These are phyloP conservation scores for Nidula niveotomentosa DNA, from an alignment of 1,284 basidiomycete species.

Conservation along the genomic window DNA sequence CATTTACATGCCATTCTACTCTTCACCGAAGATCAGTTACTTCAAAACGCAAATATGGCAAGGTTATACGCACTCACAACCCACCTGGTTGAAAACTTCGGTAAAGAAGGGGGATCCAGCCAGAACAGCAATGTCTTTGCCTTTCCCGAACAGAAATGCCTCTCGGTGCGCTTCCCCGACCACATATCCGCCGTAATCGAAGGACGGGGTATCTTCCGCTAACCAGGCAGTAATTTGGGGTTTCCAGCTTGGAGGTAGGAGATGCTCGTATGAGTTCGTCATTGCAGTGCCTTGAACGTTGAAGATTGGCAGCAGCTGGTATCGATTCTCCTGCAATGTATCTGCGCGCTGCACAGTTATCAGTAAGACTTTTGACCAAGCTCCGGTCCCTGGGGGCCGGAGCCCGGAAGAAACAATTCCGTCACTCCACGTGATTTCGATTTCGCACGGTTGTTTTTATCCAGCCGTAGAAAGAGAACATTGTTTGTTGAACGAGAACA, in stretches of 20 bases:
- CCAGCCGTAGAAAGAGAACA: too few species aligned
- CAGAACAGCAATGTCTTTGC: slow-evolving; percentile 72
- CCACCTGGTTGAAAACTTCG: slow-evolving; percentile 89
- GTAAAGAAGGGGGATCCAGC: slow-evolving; percentile 97
- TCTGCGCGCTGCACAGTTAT: too few species aligned
- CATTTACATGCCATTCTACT: slow-evolving; percentile 90
- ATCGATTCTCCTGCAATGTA: too few species aligned
- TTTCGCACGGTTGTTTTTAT: too few species aligned
- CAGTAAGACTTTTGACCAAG: too few species aligned
- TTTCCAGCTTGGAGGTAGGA: slow-evolving; percentile 93
- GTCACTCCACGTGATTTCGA: too few species aligned
- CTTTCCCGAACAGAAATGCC: slow-evolving; percentile 91
- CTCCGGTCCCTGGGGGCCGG: too few species aligned
- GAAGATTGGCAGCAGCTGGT: too few species aligned
- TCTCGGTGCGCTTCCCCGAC: slow-evolving; percentile 89
- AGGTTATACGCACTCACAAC: slow-evolving; percentile 73
- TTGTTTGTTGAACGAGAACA: too few species aligned
- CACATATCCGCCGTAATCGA: slow-evolving; percentile 97
- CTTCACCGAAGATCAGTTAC: slow-evolving; percentile 35
- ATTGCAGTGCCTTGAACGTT: neutral
- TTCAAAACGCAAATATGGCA: neutral
- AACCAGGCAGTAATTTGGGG: slow-evolving; percentile 82
- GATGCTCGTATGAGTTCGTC: slow-evolving; percentile 57
- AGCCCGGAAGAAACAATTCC: too few species aligned
- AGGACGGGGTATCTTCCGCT: slow-evolving; percentile 93